Evolutionary conservation across 164 flowering plant species (phyloP), one percentile per base, ranked within the genome.

Genomic region (Stephania yunnanensis): DNA sequence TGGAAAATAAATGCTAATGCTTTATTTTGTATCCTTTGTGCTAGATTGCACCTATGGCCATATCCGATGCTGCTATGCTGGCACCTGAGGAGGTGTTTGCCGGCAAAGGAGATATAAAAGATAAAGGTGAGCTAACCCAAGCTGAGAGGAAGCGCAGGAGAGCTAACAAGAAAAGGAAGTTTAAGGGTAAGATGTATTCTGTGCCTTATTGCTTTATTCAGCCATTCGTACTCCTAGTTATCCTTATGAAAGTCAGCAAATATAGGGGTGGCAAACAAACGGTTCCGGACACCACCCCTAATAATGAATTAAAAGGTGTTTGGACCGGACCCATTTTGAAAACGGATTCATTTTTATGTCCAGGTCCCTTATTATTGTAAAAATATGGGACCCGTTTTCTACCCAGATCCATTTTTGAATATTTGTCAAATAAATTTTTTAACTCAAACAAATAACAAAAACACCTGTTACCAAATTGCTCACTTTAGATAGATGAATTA

Each of bases 51-150:
- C 98, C 99, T 67, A 45, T 91, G 83, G 95, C 92, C 30, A 92
- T 94, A 52, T 96, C 99, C 55, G 97, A 96, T 87, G 99, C 97
- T 42, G 92, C 98, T 71, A 91, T 96, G 97, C 85, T 96, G 78
- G 98, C 99, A 73, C 98, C 99, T 73, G 97, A 94, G 84, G 99
- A 96, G 85, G 85, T 94, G 4, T 96, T 92, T 84, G 70, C 90
- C 81, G 98, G 99, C 48, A 90, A 92, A 87, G 97, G 97, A 78
- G 92, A 91, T 70, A 81, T 91, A 25, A 96, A 94, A 82, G 98
- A 91, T 79, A 97, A 90, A 76, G 84, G 85, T 7, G 98, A 96
- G 82, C 87, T 96, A 75, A 89, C 97, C 36, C 85, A 90, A 80
- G 97, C 76, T 25, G 98, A 94, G 46, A 91, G 93, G 79, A 94